Evolutionary conservation across 306 rosid genomes (phyloP).

Genomic region (Senna siamea): DNA sequence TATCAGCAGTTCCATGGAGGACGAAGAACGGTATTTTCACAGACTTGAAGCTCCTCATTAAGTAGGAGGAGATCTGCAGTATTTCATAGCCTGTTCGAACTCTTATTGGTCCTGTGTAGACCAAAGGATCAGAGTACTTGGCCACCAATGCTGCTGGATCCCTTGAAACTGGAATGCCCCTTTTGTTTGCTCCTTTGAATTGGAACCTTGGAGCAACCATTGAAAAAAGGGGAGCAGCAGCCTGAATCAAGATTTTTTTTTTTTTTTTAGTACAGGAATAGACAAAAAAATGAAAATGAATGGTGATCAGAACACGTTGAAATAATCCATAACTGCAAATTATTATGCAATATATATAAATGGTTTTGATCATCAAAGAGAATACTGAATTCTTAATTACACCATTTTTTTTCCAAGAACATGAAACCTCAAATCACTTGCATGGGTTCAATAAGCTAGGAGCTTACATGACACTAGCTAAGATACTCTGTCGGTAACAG

Average conservation of each 20-base stretch:
- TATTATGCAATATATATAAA: conserved; percentile 4
- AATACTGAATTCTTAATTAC: not conserved
- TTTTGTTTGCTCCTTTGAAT: conserved; percentile 92
- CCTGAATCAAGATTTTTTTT: conserved; percentile 49
- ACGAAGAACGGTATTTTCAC: conserved; percentile 92
- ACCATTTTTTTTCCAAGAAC: not conserved
- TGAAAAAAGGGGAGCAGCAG: conserved; percentile 83
- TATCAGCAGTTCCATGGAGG: conserved; percentile 93
- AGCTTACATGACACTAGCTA: conserved; percentile 5
- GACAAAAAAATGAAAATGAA: not conserved
- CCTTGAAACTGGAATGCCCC: conserved; percentile 95
- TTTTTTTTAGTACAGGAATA: conserved; percentile 1
- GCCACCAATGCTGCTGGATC: conserved; percentile 92
- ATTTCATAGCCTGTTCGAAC: conserved; percentile 96
- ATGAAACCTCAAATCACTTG: not conserved
- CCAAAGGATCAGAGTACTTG: conserved; percentile 90
- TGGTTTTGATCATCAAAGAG: not conserved
- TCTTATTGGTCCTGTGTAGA: conserved; percentile 94
- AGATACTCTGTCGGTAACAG: not conserved
- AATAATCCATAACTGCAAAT: conserved; percentile 4
- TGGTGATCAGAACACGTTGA: not conserved
- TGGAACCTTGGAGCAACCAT: conserved; percentile 82
- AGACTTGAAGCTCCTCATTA: conserved; percentile 66
- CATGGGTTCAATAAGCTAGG: not conserved
- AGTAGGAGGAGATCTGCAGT: conserved; percentile 68